These are phyloP conservation scores for Circinella umbellata DNA, from an alignment of 371 early-diverging fungal genomes.

Conservation along the genomic window DNA sequence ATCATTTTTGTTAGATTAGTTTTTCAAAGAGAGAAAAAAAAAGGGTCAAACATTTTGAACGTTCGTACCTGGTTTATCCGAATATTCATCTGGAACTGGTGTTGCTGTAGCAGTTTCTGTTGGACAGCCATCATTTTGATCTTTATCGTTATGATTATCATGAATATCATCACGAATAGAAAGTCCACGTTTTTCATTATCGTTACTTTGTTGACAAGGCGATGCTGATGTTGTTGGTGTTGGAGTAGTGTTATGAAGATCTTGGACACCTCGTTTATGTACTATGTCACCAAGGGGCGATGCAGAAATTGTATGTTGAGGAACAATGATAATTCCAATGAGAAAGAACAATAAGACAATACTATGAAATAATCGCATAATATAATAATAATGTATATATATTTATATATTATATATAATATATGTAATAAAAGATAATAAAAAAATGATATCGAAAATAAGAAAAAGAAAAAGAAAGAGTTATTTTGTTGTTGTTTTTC, in stretches of 20 bases:
- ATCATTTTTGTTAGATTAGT: background rate
- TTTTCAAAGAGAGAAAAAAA: background rate
- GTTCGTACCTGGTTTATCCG: background rate
- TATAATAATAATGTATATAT: background rate
- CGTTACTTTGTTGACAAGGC: background rate
- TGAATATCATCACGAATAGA: background rate
- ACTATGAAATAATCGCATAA: background rate
- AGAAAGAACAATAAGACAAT: background rate
- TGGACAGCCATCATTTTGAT: background rate
- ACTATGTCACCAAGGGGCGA: background rate
- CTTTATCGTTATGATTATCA: background rate
- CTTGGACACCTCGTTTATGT: background rate
- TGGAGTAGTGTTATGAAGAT: constrained; percentile 1
- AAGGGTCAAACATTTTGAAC: no score
- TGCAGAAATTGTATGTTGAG: background rate
- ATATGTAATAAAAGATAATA: background rate
- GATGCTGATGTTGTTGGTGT: background rate
- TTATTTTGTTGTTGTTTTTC: background rate
- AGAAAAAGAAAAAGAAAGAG: background rate
- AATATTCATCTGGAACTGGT: background rate
- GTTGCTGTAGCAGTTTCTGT: constrained; percentile 10
- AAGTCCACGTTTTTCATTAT: constrained; percentile 11
- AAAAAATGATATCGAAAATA: background rate
- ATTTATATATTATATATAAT: background rate
- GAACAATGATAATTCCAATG: background rate